Conservation (phyloP, 257 asterid genomes). For the Capsicum rhomboideum region DNA sequence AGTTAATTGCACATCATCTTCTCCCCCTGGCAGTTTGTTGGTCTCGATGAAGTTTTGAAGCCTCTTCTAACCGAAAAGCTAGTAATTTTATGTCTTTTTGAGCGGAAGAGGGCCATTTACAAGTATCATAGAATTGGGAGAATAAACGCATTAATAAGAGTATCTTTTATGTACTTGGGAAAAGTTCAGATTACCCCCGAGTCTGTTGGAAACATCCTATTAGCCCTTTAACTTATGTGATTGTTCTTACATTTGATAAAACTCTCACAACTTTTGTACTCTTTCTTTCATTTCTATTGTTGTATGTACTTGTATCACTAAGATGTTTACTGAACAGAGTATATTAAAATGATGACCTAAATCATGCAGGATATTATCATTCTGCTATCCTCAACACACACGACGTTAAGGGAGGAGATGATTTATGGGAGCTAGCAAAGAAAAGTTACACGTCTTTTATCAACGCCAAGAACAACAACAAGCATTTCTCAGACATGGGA, state of each 20-base stretch:
- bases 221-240: neutral
- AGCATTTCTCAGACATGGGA: slow-evolving; percentile 78
- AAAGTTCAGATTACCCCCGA: neutral
- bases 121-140: too few species aligned
- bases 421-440: slow-evolving; percentile 60
- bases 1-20: neutral
- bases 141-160: too few species aligned
- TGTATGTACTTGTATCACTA: too few species aligned
- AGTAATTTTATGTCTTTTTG: too few species aligned
- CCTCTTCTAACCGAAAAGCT: too few species aligned
- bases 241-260: too few species aligned
- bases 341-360: neutral
- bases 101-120: too few species aligned
- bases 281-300: too few species aligned
- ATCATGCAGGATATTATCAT: slow-evolving; percentile 66
- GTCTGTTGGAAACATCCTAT: neutral
- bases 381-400: slow-evolving; percentile 84
- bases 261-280: too few species aligned
- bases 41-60: too few species aligned
- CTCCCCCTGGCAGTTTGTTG: neutral
- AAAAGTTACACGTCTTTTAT: slow-evolving; percentile 43
- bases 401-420: slow-evolving; percentile 49
- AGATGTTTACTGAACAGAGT: too few species aligned
- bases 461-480: slow-evolving; percentile 55
- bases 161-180: neutral